phyloP scores from a whole-genome alignment of 352 stramenopile species.

The Stramenopiles sp. region DNA sequence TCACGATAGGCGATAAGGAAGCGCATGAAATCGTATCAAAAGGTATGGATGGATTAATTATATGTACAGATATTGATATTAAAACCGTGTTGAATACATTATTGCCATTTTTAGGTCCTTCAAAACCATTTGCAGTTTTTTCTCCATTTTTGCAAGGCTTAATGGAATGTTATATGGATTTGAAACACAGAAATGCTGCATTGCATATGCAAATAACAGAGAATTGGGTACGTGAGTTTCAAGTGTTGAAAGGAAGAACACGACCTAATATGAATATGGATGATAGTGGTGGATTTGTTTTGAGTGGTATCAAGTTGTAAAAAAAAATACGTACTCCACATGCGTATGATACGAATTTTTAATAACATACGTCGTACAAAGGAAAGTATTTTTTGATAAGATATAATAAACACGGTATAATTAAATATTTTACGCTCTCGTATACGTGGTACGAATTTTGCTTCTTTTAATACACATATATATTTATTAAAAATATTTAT shows the following conservation, averaged over 20 bases:
- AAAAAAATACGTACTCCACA: too few relatives aligned
- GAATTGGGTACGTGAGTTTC: slow-evolving; percentile 83
- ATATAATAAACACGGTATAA: too few relatives aligned
- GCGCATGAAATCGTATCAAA: slow-evolving; percentile 11
- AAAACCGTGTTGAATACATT: slow-evolving; percentile 53
- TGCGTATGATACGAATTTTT: too few relatives aligned
- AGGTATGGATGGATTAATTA: slow-evolving; percentile 45
- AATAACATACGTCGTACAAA: too few relatives aligned
- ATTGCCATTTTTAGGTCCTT: slow-evolving; percentile 61
- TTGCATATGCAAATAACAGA: slow-evolving; percentile 80
- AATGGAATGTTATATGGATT: slow-evolving; percentile 52
- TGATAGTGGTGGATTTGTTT: slow-evolving; percentile 76
- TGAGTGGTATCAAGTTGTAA: slow-evolving; percentile 81
- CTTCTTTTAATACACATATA: too few relatives aligned
- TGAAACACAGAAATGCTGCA: slow-evolving; percentile 65
- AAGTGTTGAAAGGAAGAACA: slow-evolving; percentile 70
- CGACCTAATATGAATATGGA: slow-evolving; percentile 91
- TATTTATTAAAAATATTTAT: too few relatives aligned
- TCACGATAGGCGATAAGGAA: too few relatives aligned
- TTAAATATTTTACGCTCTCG: too few relatives aligned
- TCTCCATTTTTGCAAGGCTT: slow-evolving; percentile 76
- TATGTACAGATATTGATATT: slow-evolving; percentile 68
- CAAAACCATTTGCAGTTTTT: slow-evolving; percentile 83
- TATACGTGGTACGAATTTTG: too few relatives aligned
- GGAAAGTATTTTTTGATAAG: too few relatives aligned